Percentiles rank a stretch among this genome's conserved stretches.
phyloP scores from a whole-genome alignment of 2,329 filamentous ascomycete genomes.

The Byssochlamys sp. region DNA sequence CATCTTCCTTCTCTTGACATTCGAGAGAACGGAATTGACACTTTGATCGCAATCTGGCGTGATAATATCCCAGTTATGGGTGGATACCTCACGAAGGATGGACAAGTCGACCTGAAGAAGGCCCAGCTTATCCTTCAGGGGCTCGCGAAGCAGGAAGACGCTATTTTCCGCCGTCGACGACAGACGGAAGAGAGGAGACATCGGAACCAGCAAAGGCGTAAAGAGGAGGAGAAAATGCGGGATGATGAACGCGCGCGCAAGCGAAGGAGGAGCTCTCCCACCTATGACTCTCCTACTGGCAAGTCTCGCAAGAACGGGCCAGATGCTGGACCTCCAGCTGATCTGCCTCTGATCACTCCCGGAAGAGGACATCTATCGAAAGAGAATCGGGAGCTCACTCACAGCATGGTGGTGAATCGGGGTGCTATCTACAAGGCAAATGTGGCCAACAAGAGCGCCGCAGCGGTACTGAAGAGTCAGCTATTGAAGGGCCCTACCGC shows the following conservation, averaged over 20 bases:
- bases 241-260: slow-evolving; percentile 36
- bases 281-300: slow-evolving; percentile 23
- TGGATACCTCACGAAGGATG: slow-evolving; percentile 92
- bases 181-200: slow-evolving; percentile 76
- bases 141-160: slow-evolving; percentile 83
- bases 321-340: slow-evolving; percentile 32
- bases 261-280: slow-evolving; percentile 37
- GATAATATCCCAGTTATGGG: slow-evolving; percentile 86
- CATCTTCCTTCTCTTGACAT: slow-evolving; percentile 97
- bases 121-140: slow-evolving; percentile 82
- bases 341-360: slow-evolving; percentile 51
- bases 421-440: slow-evolving; percentile 58
- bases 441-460: slow-evolving; percentile 85
- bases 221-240: slow-evolving; percentile 55
- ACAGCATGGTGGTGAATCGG: slow-evolving; percentile 79
- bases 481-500: slow-evolving; percentile 45
- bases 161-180: slow-evolving; percentile 80
- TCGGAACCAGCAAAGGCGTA: slow-evolving; percentile 68
- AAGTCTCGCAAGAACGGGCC: slow-evolving; percentile 17
- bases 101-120: slow-evolving; percentile 73
- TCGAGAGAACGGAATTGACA: slow-evolving; percentile 92
- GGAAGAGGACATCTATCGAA: slow-evolving; percentile 45
- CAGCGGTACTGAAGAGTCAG: slow-evolving; percentile 73
- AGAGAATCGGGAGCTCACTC: slow-evolving; percentile 58
- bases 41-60: slow-evolving; percentile 90